phyloP scores from a whole-genome alignment of 1,139 yeast genomes.

The Scheffersomyces insectosa region DNA sequence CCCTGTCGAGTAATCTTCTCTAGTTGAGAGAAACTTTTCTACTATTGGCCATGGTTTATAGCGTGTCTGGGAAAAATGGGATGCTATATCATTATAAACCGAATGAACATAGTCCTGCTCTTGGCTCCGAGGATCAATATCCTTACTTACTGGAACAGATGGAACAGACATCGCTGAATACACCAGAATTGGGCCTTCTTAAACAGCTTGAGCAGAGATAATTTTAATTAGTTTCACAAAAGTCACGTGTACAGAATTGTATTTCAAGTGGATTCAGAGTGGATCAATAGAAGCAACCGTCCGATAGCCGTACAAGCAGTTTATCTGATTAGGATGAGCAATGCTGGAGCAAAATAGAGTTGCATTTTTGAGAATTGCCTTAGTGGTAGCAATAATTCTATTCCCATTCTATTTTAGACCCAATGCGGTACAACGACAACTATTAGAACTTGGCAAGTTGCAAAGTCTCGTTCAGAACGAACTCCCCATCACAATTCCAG shows the following conservation, averaged over 20 bases:
- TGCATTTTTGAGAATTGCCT: background rate
- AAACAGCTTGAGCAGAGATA: too few species aligned
- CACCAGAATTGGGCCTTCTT: too few species aligned
- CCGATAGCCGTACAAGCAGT: too few species aligned
- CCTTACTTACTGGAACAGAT: constrained; percentile 28
- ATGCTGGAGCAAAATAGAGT: too few species aligned
- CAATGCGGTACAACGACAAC: background rate
- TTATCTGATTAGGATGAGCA: too few species aligned
- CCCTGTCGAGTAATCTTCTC: constrained; percentile 42
- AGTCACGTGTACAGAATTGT: too few species aligned
- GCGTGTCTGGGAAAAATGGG: constrained; percentile 89
- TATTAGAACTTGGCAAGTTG: constrained; percentile 3
- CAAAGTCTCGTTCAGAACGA: constrained; percentile 10
- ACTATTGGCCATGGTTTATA: constrained; percentile 99
- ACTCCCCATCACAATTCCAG: constrained; percentile 21
- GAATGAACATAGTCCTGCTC: constrained; percentile 83
- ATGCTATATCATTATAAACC: constrained; percentile 88
- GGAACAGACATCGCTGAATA: constrained; percentile 30
- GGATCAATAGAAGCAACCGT: too few species aligned
- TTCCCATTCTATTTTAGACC: too few species aligned
- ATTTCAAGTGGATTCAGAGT: too few species aligned
- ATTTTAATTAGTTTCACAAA: too few species aligned
- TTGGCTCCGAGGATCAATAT: constrained; percentile 50
- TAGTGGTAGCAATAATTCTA: background rate
- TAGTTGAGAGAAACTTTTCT: constrained; percentile 55